Evolutionary conservation across 768 basidiomycete species (phyloP), one percentile per base, ranked within the genome.

Genomic region (Lactarius psammicola): DNA sequence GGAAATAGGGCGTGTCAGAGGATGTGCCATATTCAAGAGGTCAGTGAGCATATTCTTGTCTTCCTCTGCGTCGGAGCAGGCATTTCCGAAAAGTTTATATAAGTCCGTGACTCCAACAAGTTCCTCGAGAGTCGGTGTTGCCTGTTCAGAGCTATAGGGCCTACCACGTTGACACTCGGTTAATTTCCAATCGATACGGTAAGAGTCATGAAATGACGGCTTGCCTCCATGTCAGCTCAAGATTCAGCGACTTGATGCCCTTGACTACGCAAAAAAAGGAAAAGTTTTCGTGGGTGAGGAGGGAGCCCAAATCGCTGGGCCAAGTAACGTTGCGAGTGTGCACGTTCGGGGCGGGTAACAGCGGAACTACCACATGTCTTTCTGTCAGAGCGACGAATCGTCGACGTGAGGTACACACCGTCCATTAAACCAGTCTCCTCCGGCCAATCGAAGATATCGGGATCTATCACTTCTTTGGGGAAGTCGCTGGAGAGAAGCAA

Each of bases 161-260:
- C 66, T 67, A 26, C 18, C 11, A 42, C 57, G 54, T 57, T 56
- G 49, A 59, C 13, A 30, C n/a, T 15, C 54, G 38, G 64, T 40
- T 5, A 56, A 34, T 53, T 49, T 66, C 38, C 18, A 60, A n/a
- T 28, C 30, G 44, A 59, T 46, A 31, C 23, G 18, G n/a, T 18
- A 42, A 34, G 31, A 15, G 17, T 40, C 58, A 34, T 28, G 31
- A 6, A 44, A 33, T 33, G 33, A 10, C 2, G 17, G 40, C 66
- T 54, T 54, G 28, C 68, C 66, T 68, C 68, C 68, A 69, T 2
- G 67, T 61, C 13, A 69, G 42, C 40, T 69, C 62, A 11, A 69
- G 26, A 58, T 61, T 69, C 30, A 68, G 56, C 18, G 62, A 59
- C 51, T 64, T 69, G 28, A 56, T 40, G 18, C 66, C 68, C 53